Percentiles rank a stretch among this genome's conserved stretches.
These are phyloP conservation scores for Parsonsia alboflavescens DNA, from an alignment of 257 asterid species.

Conservation along the genomic window DNA sequence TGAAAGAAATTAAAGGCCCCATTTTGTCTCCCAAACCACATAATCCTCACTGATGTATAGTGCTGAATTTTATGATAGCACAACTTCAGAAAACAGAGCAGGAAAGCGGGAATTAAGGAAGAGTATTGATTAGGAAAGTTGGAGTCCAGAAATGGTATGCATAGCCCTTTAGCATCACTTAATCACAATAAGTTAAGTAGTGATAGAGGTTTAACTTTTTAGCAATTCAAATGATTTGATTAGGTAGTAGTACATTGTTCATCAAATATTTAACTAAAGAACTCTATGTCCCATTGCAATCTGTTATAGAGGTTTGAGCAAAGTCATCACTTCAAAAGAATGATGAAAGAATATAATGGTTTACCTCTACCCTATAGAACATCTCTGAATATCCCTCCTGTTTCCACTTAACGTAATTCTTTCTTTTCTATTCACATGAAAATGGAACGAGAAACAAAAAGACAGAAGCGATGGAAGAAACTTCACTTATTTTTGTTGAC, in stretches of 20 bases:
- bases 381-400: too few relatives aligned
- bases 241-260: background rate
- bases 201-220: background rate
- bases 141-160: background rate
- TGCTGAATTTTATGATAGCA: background rate
- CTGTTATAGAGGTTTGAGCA: background rate
- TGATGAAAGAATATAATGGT: background rate
- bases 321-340: background rate
- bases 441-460: too few relatives aligned
- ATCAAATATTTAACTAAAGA: background rate
- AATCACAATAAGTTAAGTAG: background rate
- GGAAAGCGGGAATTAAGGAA: background rate
- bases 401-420: too few relatives aligned
- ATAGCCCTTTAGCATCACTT: background rate
- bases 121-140: background rate
- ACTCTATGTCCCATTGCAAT: background rate
- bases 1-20: background rate
- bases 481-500: background rate
- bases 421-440: background rate
- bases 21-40: background rate
- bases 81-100: background rate
- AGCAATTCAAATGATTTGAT: background rate
- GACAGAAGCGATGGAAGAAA: background rate
- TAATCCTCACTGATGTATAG: background rate
- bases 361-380: background rate